These are phyloP conservation scores for Trifolium subterraneum DNA, from an alignment of 306 rosid genomes.

Conservation along the genomic window DNA sequence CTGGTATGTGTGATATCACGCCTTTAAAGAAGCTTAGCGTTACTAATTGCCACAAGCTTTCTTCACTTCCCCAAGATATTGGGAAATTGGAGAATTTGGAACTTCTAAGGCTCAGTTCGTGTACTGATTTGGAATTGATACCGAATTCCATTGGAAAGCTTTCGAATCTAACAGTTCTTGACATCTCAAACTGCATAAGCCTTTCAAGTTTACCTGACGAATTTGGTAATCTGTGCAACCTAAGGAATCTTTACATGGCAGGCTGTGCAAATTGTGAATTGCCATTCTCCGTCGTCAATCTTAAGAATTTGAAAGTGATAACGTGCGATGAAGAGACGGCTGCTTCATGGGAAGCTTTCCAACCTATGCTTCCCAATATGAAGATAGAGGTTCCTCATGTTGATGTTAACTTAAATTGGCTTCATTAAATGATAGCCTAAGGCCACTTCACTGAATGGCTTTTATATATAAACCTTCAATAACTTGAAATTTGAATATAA, in stretches of 20 bases:
- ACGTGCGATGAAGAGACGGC: conserved; percentile 64
- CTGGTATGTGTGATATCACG: conserved; percentile 35
- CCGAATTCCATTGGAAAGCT: conserved; percentile 55
- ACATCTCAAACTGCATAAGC: conserved; percentile 66
- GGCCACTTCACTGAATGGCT: no score
- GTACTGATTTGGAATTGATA: conserved; percentile 41
- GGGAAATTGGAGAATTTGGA: conserved; percentile 41
- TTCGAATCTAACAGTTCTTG: conserved; percentile 43
- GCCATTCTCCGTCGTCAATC: conserved; percentile 50
- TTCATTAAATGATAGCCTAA: conserved; percentile 32
- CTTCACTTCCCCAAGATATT: conserved; percentile 42
- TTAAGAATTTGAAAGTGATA: conserved; percentile 46
- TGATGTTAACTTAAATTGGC: conserved; percentile 65
- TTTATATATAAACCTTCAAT: no score
- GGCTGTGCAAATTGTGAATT: conserved; percentile 50
- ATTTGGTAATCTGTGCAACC: conserved; percentile 49
- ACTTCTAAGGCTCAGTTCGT: conserved; percentile 46
- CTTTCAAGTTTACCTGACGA: conserved; percentile 51
- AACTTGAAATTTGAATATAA: background rate
- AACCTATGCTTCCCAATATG: conserved; percentile 33
- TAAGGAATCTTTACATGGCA: conserved; percentile 52
- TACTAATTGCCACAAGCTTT: conserved; percentile 51
- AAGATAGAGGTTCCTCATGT: conserved; percentile 45
- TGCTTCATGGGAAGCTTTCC: conserved; percentile 45
- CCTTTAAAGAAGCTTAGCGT: conserved; percentile 42